Evolutionary conservation across 768 basidiomycete species (phyloP).

Genomic region (Leucosporidium scottii): DNA sequence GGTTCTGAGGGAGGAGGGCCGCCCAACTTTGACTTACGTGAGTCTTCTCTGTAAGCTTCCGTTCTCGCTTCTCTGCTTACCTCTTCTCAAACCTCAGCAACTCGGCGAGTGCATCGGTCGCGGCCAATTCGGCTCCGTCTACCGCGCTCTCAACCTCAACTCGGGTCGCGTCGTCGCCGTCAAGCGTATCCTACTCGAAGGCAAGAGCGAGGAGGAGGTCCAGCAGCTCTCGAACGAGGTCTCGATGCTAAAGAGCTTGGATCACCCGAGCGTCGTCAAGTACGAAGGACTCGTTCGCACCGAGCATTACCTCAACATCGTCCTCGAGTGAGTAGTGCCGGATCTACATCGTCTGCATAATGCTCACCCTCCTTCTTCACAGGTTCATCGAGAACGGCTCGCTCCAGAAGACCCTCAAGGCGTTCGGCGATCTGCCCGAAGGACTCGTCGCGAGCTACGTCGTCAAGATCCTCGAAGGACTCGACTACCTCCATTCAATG

Average conservation of each 20-base stretch:
- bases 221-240: constrained; percentile 89
- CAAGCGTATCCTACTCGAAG: constrained; percentile 85
- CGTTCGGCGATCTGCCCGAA: constrained; percentile 90
- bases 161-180: constrained; percentile 99
- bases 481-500: constrained; percentile 73
- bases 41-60: constrained; percentile 42
- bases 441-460: constrained; percentile 85
- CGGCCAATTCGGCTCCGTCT: constrained; percentile 94
- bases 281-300: constrained; percentile 95
- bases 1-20: constrained; percentile 72
- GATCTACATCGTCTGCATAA: neutral
- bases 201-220: constrained; percentile 83
- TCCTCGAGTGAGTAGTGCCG: constrained; percentile 62
- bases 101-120: constrained; percentile 94
- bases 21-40: constrained; percentile 71
- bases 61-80: constrained; percentile 25
- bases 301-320: constrained; percentile 77
- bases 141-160: constrained; percentile 84
- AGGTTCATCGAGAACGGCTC: constrained; percentile 97
- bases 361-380: neutral
- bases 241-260: constrained; percentile 78
- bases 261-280: constrained; percentile 92
- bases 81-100: constrained; percentile 57
- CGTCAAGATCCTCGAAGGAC: constrained; percentile 90
- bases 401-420: constrained; percentile 81